Conservation (phyloP, 2,329 filamentous ascomycete species). For the Aspergillus sp. region DNA sequence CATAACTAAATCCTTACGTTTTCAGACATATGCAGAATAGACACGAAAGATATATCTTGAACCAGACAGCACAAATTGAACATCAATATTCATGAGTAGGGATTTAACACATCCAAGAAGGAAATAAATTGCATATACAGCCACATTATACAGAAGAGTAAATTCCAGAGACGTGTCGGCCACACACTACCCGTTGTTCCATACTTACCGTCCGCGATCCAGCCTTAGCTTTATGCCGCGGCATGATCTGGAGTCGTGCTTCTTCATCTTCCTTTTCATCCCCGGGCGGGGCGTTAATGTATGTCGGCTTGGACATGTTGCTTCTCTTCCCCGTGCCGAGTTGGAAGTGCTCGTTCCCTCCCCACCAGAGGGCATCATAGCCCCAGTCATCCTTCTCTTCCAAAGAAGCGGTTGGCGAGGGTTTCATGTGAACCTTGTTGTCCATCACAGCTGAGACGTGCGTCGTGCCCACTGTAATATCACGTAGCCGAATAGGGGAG, state of each 20-base stretch:
- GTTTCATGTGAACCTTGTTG: conserved; percentile 69
- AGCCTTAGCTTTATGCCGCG: conserved; percentile 66
- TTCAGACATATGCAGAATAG: no score
- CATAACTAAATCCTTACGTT: no score
- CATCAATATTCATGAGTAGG: no score
- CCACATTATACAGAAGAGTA: conserved; percentile 62
- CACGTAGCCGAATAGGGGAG: conserved; percentile 73
- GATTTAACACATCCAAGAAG: background rate
- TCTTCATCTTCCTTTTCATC: conserved; percentile 61
- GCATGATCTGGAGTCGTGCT: conserved; percentile 76
- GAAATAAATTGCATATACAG: conserved; percentile 1
- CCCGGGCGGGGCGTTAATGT: conserved; percentile 72
- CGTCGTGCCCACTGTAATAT: conserved; percentile 71
- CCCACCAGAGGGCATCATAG: conserved; percentile 87
- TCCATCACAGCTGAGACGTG: conserved; percentile 81
- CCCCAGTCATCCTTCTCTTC: conserved; percentile 82
- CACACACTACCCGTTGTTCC: conserved; percentile 87
- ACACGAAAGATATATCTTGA: no score
- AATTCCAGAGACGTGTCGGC: conserved; percentile 74
- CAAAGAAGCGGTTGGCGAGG: conserved; percentile 49
- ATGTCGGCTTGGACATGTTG: conserved; percentile 71
- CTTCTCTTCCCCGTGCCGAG: conserved; percentile 86
- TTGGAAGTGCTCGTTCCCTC: conserved; percentile 91
- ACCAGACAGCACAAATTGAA: no score
- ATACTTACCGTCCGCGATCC: conserved; percentile 69